Base-by-base conservation (phyloP, 2,329 filamentous ascomycete genomes). In the Penicillium sp. region DNA sequence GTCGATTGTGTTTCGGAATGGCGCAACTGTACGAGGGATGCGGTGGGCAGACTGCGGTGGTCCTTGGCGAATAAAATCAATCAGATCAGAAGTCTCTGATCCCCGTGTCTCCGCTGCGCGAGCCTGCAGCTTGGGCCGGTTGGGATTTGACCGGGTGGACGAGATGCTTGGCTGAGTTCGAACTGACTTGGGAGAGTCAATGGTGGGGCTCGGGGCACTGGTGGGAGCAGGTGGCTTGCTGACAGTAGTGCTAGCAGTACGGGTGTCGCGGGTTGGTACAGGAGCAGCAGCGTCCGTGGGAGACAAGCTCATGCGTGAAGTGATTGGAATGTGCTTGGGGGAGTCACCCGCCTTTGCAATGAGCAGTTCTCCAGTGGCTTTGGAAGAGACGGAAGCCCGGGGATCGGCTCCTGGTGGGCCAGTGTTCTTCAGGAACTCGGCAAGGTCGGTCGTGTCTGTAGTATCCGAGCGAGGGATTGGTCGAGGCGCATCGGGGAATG, bases 1-100 rank as follows among this genome's bases (percentile, higher is more conserved):
- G 71, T 96, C 92, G 82, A 93, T 89, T 0, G 91, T 93, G 35
- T 84, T 87, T 53, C 91, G 84, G 79, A 96, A 96, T 1, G 92
- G 91, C 10, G 92, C 91, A 13, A 95, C 87, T n/a, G 84, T 85
- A 19, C 90, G 87, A 43, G 91, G 89, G 60, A 96, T 95, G 24
- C 90, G 86, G 57, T 86, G 90, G 60, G 84, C 84, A 45, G 78
- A 71, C 59, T 78, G 82, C 0, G 90, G 88, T 3, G 92, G 92
- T 1, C 93, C 93, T 70, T 91, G 88, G 46, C 93, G 88, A 63
- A 99, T 96, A 73, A 99, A 98, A 71, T 98, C 93, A 63, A 97
- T 96, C 56, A 99, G 79, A 59, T 97, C 95, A 13, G 90, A 90
- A 55, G 88, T 96, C 62, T 88, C 87, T 50, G 86, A 85, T 51